Conservation (phyloP, 306 rosid genomes). For the Prunus mongolica region DNA sequence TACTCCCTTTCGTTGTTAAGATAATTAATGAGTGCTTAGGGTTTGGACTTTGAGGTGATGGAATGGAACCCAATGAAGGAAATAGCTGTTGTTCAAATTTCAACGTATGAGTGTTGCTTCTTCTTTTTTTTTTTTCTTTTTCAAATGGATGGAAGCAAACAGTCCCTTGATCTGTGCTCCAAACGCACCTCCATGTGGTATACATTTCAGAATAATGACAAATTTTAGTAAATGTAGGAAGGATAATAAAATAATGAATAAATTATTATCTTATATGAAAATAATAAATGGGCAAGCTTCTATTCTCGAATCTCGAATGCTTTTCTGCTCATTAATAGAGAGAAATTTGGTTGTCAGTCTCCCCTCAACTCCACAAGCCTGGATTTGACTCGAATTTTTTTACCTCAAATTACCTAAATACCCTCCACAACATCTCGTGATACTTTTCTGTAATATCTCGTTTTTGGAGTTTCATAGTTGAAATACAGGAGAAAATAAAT, state of each 20-base stretch:
- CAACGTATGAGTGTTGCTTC: constrained; percentile 29
- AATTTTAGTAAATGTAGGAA: constrained; percentile 6
- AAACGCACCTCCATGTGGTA: constrained; percentile 38
- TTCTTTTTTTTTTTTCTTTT: constrained; percentile 2
- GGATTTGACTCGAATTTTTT: constrained; percentile 16
- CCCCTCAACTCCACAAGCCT: constrained; percentile 15
- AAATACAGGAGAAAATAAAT: not conserved
- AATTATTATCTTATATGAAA: not conserved
- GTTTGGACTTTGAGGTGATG: not conserved
- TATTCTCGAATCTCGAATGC: constrained; percentile 51
- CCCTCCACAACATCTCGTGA: not conserved
- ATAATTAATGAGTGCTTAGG: not conserved
- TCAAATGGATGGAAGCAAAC: not conserved
- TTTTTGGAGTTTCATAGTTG: not conserved
- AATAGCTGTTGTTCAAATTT: constrained; percentile 23
- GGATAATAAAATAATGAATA: not conserved
- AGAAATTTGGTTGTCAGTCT: constrained; percentile 28
- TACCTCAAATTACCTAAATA: not conserved
- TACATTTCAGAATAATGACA: constrained; percentile 3
- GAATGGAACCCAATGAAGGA: constrained; percentile 3
- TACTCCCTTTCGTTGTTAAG: not conserved
- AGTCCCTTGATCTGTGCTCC: constrained; percentile 26
- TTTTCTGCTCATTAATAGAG: constrained; percentile 13
- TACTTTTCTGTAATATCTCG: constrained; percentile 6
- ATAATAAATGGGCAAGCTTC: constrained; percentile 37